phyloP scores from a whole-genome alignment of 768 basidiomycete species.

The Trametes meyenii region DNA sequence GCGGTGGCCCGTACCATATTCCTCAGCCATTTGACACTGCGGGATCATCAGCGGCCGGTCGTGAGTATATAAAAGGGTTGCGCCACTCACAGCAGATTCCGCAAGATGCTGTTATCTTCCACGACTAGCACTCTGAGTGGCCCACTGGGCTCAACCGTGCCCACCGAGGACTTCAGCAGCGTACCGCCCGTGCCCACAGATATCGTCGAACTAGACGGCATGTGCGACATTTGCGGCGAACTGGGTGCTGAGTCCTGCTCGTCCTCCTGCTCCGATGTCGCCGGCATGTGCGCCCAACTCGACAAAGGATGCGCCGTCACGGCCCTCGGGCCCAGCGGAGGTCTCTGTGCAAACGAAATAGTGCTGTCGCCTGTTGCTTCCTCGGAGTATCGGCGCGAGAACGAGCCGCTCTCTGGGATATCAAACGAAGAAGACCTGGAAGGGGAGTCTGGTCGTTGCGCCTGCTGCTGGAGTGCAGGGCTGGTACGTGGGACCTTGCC shows the following conservation, averaged over 20 bases:
- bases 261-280: conserved; percentile 37
- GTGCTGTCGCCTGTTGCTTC: conserved; percentile 30
- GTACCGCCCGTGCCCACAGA: conserved; percentile 63
- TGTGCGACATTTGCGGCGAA: conserved; percentile 26
- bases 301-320: conserved; percentile 48
- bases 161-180: conserved; percentile 67
- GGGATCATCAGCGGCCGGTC: conserved; percentile 14
- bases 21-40: conserved; percentile 66
- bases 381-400: conserved; percentile 52
- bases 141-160: conserved; percentile 48
- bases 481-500: conserved; percentile 37
- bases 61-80: conserved; percentile 2
- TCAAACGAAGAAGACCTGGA: conserved; percentile 11
- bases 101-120: conserved; percentile 88
- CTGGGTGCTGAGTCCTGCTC: conserved; percentile 21
- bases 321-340: conserved; percentile 56
- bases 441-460: conserved; percentile 5
- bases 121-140: conserved; percentile 76
- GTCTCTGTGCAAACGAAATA: conserved; percentile 39
- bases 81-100: conserved; percentile 73
- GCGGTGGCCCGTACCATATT: conserved; percentile 44
- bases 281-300: conserved; percentile 40
- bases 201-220: conserved; percentile 46
- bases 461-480: conserved; percentile 7
- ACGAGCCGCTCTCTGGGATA: conserved; percentile 3